These are phyloP conservation scores for Gaeumannomyces tritici DNA, from an alignment of 2,329 filamentous ascomycete species.

Conservation along the genomic window DNA sequence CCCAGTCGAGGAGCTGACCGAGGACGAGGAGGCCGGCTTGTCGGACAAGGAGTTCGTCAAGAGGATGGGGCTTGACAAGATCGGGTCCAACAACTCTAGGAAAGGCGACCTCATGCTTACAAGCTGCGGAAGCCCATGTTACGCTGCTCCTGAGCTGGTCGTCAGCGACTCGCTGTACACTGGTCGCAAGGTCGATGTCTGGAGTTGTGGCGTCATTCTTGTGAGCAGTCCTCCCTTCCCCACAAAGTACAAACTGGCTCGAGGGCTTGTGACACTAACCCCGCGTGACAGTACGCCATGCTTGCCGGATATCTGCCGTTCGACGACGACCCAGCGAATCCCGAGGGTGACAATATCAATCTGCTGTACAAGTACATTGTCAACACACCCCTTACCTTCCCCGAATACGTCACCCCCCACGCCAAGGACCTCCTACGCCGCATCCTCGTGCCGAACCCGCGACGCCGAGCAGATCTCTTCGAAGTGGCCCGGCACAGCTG, in stretches of 20 bases:
- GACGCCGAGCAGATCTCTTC: slow-evolving; percentile 90
- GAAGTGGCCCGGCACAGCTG: slow-evolving; percentile 97
- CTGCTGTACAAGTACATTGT: slow-evolving; percentile 99
- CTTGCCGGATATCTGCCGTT: slow-evolving; percentile 94
- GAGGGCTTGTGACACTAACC: slow-evolving; percentile 6
- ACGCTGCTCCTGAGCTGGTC: slow-evolving; percentile 91
- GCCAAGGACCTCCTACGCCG: slow-evolving; percentile 84
- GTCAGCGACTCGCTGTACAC: slow-evolving; percentile 97
- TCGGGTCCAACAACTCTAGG: slow-evolving; percentile 64
- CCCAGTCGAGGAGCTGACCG: slow-evolving; percentile 72
- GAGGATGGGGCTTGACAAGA: slow-evolving; percentile 71
- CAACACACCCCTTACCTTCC: slow-evolving; percentile 91
- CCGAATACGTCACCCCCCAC: slow-evolving; percentile 97
- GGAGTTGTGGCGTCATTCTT: slow-evolving; percentile 97
- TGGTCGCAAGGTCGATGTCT: slow-evolving; percentile 94
- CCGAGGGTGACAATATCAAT: slow-evolving; percentile 98
- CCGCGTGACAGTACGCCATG: slow-evolving; percentile 81
- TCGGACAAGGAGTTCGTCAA: slow-evolving; percentile 84
- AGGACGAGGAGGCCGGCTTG: slow-evolving; percentile 83
- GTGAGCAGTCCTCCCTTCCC: slow-evolving; percentile 47
- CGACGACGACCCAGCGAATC: slow-evolving; percentile 95
- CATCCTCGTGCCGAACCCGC: slow-evolving; percentile 89
- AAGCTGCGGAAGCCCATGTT: slow-evolving; percentile 95
- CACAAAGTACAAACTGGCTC: not conserved
- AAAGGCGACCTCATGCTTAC: slow-evolving; percentile 98